Evolutionary conservation across 208 protist genomes (phyloP).

Genomic region (Crithidia bombi): DNA sequence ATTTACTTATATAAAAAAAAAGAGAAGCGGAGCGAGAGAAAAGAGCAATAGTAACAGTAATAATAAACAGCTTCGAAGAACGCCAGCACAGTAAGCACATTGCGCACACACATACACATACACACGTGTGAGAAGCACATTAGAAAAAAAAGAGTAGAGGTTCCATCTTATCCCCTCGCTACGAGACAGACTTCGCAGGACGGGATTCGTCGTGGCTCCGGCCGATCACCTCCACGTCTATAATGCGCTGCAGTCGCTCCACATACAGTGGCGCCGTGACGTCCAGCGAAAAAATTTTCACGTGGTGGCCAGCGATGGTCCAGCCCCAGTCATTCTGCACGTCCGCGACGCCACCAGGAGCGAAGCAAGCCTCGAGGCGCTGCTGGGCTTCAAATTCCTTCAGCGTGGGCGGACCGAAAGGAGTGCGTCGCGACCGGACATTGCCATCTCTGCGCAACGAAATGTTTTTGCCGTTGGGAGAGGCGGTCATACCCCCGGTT

Average conservation of each 20-base stretch:
- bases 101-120: background rate
- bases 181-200: conserved; percentile 2
- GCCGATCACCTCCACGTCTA: conserved; percentile 23
- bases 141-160: background rate
- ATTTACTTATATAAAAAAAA: no score
- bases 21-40: no score
- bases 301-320: conserved; percentile 59
- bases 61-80: background rate
- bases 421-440: background rate
- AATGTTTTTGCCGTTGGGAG: background rate
- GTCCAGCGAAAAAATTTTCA: conserved; percentile 80
- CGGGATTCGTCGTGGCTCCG: conserved; percentile 13
- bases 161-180: no score
- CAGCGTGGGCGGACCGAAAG: conserved; percentile 21
- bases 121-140: background rate
- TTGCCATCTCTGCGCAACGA: background rate
- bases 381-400: conserved; percentile 28
- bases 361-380: conserved; percentile 20
- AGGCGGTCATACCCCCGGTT: background rate
- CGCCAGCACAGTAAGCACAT: no score
- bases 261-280: conserved; percentile 69
- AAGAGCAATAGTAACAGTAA: background rate
- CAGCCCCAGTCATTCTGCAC: conserved; percentile 82
- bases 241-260: conserved; percentile 52
- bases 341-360: conserved; percentile 33